Percentiles rank a stretch among this genome's conserved stretches.
Conservation (phyloP, 2,329 filamentous ascomycete genomes). For the Elsinoe fawcettii region DNA sequence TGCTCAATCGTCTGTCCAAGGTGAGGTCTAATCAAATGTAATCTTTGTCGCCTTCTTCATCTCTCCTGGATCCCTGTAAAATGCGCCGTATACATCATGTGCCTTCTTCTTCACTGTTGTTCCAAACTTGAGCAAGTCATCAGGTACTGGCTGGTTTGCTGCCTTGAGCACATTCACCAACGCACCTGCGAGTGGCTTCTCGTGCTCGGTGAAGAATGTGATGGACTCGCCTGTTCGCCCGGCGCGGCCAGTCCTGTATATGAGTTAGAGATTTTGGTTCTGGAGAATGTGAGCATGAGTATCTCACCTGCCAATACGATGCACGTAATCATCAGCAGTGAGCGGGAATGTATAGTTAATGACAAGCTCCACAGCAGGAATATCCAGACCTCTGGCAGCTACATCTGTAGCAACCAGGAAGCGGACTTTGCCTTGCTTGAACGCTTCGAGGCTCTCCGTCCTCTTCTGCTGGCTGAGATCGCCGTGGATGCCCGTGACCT, state of each 20-base stretch:
- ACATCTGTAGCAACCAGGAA: constrained; percentile 94
- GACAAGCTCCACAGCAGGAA: constrained; percentile 88
- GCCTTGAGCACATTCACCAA: constrained; percentile 90
- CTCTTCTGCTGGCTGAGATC: constrained; percentile 85
- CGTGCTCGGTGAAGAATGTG: constrained; percentile 89
- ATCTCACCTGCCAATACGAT: constrained; percentile 67
- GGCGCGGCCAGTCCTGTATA: constrained; percentile 71
- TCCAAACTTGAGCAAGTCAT: constrained; percentile 87
- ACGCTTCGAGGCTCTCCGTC: constrained; percentile 77
- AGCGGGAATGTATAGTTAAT: constrained; percentile 93
- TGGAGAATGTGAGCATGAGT: not conserved
- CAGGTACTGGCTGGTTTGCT: constrained; percentile 85
- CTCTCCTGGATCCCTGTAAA: constrained; percentile 78
- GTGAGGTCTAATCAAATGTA: constrained; percentile 59
- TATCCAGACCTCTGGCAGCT: constrained; percentile 86
- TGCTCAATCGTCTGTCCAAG: not conserved
- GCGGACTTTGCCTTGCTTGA: constrained; percentile 76
- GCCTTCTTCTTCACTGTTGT: constrained; percentile 99
- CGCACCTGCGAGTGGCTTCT: constrained; percentile 85
- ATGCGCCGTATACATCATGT: constrained; percentile 89
- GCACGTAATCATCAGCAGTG: constrained; percentile 95
- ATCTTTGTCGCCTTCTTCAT: constrained; percentile 85
- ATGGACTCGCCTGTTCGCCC: constrained; percentile 83
- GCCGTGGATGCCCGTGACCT: constrained; percentile 86
- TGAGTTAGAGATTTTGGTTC: constrained; percentile 15